Evolutionary conservation across 1,139 yeast genomes (phyloP), one percentile per base, ranked within the genome.

Genomic region (Candida tunisiensis): DNA sequence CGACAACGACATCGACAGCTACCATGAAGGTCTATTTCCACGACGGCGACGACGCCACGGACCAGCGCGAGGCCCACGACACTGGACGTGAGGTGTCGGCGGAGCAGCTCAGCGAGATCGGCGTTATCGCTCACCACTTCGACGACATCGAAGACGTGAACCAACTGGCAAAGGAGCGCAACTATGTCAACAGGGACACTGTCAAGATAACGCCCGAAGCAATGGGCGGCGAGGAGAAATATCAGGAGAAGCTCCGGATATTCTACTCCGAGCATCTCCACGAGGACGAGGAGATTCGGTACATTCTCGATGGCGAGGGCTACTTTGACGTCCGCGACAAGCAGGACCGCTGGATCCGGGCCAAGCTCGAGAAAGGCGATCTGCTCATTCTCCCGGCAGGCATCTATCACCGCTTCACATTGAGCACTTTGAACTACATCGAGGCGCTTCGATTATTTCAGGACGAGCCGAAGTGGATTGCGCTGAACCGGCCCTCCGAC

Each of bases 391-490:
- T 56, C 28, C 96, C 96, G 0, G 83, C 93, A 1, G 96, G 96
- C 0, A 82, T 85, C 27, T 85, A 79, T 51, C 96, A 85, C 53
- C 64, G 96, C 16, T 85, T 85, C 52, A 82, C 95, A 1, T 60
- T 85, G 39, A 65, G 83, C 5, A 52, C 55, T 8, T 47, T 55
- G 31, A 69, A 74, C 46, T 65, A 65, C 39, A 74, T 85, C 39
- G 65, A 67, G 37, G 94, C 96, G 5, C 52, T 79, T 45, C 61
- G 98, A 37, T 57, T 88, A 40, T 88, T 88, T 58, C 73, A 82
- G 52, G 94, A 83, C 41, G 94, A 85, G 53, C 96, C 96, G 18
- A 83, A 82, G 48, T 88, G 98, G 96, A 70, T 78, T 31, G 94
- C 96, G 7, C 67, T 80, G 43, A 69, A 73, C 47, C 65, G 93